These are phyloP conservation scores for Colletotrichum sansevieriae DNA, from an alignment of 2,329 filamentous ascomycete genomes.

Conservation along the genomic window DNA sequence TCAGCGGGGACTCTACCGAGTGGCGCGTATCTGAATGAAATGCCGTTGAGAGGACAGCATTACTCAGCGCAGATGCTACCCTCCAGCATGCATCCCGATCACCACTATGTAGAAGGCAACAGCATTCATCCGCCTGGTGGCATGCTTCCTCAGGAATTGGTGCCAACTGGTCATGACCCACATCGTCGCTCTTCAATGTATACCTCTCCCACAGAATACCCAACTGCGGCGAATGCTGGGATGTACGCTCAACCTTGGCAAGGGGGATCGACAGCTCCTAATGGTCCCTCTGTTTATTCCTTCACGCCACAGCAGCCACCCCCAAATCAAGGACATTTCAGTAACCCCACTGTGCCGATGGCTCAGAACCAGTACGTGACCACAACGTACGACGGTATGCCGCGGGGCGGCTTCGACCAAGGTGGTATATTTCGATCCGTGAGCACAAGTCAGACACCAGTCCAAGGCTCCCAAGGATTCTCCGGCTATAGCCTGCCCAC, in stretches of 20 bases:
- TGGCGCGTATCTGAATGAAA: conserved; percentile 56
- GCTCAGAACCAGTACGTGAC: conserved; percentile 52
- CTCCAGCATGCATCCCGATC: conserved; percentile 56
- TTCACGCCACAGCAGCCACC: conserved; percentile 57
- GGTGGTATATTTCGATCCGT: conserved; percentile 51
- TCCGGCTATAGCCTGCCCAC: conserved; percentile 49
- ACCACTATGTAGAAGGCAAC: conserved; percentile 55
- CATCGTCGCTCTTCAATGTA: conserved; percentile 62
- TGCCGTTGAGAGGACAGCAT: conserved; percentile 58
- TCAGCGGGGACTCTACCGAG: conserved; percentile 50
- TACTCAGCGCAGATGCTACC: conserved; percentile 58
- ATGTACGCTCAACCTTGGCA: conserved; percentile 62
- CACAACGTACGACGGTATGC: conserved; percentile 51
- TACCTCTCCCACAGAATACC: conserved; percentile 59
- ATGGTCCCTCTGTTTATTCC: conserved; percentile 59
- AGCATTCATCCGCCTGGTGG: conserved; percentile 51
- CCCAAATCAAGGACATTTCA: conserved; percentile 49
- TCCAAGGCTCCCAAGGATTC: conserved; percentile 50
- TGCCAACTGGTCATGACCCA: conserved; percentile 58
- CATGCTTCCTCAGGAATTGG: conserved; percentile 60
- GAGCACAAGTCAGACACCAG: conserved; percentile 48
- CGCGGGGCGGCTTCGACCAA: conserved; percentile 51
- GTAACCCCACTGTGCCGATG: conserved; percentile 50
- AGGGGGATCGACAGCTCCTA: conserved; percentile 56
- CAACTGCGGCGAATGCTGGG: conserved; percentile 52